Evolutionary conservation across 768 basidiomycete genomes (phyloP).

Genomic region (Suillus decipiens): DNA sequence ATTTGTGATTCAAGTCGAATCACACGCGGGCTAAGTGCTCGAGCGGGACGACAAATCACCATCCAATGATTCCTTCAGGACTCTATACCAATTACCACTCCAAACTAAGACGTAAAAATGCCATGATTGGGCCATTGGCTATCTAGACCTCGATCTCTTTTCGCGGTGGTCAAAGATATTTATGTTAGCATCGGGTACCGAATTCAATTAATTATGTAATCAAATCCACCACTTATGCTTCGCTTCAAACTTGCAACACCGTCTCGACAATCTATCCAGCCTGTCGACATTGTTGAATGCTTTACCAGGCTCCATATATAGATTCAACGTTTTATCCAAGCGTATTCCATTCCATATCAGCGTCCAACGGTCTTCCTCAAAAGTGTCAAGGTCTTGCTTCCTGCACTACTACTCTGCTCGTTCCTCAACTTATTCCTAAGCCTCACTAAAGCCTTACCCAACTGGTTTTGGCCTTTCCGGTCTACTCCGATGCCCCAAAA

Average conservation of each 20-base stretch:
- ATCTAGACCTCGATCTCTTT: too few relatives aligned
- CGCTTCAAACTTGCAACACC: too few relatives aligned
- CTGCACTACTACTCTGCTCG: conserved; percentile 9
- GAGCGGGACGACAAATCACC: too few relatives aligned
- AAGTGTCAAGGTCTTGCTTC: not conserved
- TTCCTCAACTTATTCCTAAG: conserved; percentile 35
- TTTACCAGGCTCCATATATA: not conserved
- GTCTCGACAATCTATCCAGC: not conserved
- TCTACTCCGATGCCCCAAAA: conserved; percentile 46
- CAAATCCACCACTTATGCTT: not conserved
- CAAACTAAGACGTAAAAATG: too few relatives aligned
- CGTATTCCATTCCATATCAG: not conserved
- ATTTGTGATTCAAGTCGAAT: too few relatives aligned
- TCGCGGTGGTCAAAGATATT: too few relatives aligned
- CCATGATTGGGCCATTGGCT: too few relatives aligned
- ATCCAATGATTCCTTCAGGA: too few relatives aligned
- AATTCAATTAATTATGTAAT: too few relatives aligned
- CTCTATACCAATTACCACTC: too few relatives aligned
- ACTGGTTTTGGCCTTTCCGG: conserved; percentile 39
- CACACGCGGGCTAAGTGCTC: too few relatives aligned
- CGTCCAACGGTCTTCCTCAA: not conserved
- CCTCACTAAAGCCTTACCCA: conserved; percentile 43
- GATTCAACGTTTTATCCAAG: not conserved
- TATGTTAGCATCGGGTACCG: too few relatives aligned
- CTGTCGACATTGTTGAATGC: not conserved